Evolutionary conservation across 176 grass and related monocot genomes (phyloP), one percentile per base, ranked within the genome.

Genomic region (Tuctoria greenei): DNA sequence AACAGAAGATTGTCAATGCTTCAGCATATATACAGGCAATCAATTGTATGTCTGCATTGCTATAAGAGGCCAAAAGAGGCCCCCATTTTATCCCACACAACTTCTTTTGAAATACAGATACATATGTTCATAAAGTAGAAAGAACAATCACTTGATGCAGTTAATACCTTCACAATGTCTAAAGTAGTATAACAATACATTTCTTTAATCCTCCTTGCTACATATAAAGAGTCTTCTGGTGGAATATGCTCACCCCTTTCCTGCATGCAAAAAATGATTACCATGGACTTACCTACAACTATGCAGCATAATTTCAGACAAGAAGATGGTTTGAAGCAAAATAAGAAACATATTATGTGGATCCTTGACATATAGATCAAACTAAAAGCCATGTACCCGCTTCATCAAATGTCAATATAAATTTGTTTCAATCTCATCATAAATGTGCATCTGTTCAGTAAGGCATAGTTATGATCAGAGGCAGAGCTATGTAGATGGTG

Each of bases 201-300:
- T 87, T 99, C 95, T 87, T 99, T 99, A 13, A 92, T 66, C 79
- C 90, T 99, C 80, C 89, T 87, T 54, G 91, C 89, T 44, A 95
- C 82, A 62, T 99, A 91, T 72, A 92, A 90, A 62, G 92, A 99
- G 47, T 99, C 95, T 88, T 99, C 95, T 9, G 87, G 82, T 74
- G 95, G 95, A 91, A 99, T 86, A 64, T 92, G 83, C 70, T 99
- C 95, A 82, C 95, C 91, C 83, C 95, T 95, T 89, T 99, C 95
- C 95, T 99, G 85, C 20, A 92, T 65, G 66, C 51, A 74, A 84
- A 17, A 47, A 57, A 81, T 14, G 36, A 42, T 20, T 16, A 40
- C 79, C n/a, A 15, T 7, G 40, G 54, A 64, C 61, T 55, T 69
- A 31, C 21, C 39, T n/a, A 41, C 5, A 38, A 14, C 61, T 73